Base-by-base conservation (phyloP, 179 eudicot genomes). In the Heliamphora pulchella region DNA sequence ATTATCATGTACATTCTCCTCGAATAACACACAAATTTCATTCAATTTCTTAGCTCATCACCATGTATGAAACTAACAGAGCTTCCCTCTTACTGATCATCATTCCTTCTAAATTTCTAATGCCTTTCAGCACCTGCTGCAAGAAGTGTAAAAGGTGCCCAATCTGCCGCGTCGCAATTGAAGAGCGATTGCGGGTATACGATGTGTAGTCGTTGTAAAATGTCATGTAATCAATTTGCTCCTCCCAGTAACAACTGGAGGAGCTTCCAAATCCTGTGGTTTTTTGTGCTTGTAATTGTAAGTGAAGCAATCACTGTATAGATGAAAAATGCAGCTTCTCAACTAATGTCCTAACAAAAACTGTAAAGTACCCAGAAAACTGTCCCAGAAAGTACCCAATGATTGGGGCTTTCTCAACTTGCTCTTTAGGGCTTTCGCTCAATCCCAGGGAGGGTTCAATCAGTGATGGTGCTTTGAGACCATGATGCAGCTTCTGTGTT, bases 91-190 rank as follows among this genome's bases (percentile, higher is more conserved):
- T 18, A 22, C 11, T 20, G 41, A 15, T 76, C n/a, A 73, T 55
- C 31, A 10, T 10, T 22, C 15, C n/a, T 65, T 80, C 31, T 31
- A 31, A 31, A 31, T 31, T 31, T 31, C 58, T 54, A 8, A 67
- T 82, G 83, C 89, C 3, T 55, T 39, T 18, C 81, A 93, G 97
- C 75, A 10, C 71, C 48, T 93, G 95, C 83, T 81, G 90, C 43
- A 89, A 84, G 74, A 91, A 84, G 90, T 93, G 95, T 79, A 84
- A 88, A 82, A 87, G 73, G 80, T 93, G 97, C 72, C 93, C 97
- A 18, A 85, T 93, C 66, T 93, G 95, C 77, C 89, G 97, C 11
- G 93, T 87, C 47, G 44, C 69, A 62, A 83, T 91, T 47, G 95
- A 88, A 8, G 91, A 90, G 46, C 87, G 88, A 41, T 69, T 93